These are phyloP conservation scores for Arabidopsis arenosa DNA, from an alignment of 345 rosid genomes.

Conservation along the genomic window DNA sequence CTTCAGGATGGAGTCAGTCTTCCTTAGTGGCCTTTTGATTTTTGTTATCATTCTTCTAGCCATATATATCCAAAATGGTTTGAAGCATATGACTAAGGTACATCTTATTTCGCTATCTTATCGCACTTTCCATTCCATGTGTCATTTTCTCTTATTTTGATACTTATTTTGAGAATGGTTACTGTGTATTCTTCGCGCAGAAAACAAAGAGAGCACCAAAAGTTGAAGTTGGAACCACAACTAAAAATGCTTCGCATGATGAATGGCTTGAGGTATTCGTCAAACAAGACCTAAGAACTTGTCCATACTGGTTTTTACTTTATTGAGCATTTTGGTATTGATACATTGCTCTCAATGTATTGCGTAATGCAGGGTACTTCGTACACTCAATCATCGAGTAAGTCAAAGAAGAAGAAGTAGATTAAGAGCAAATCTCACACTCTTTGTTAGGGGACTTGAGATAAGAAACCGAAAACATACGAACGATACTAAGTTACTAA, in stretches of 20 bases:
- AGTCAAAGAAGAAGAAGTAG: conserved; percentile 83
- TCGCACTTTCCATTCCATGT: neutral
- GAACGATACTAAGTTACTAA: conserved; percentile 29
- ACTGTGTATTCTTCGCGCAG: conserved; percentile 38
- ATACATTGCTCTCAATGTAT: neutral
- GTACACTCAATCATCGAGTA: conserved; percentile 57
- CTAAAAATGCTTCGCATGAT: conserved; percentile 74
- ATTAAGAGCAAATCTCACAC: conserved; percentile 6
- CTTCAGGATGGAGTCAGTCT: conserved; percentile 82
- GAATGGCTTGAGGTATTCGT: conserved; percentile 87
- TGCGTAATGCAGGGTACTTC: conserved; percentile 72
- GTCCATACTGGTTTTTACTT: neutral
- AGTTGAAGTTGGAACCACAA: conserved; percentile 86
- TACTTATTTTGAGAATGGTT: neutral
- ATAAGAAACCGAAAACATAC: conserved; percentile 16
- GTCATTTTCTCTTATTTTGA: conserved; percentile 12
- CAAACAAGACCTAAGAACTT: neutral
- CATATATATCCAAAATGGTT: conserved; percentile 72
- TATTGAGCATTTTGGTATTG: neutral
- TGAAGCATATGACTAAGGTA: conserved; percentile 83
- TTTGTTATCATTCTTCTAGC: conserved; percentile 65
- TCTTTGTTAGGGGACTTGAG: conserved; percentile 6
- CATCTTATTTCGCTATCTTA: neutral
- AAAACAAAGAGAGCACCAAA: conserved; percentile 79
- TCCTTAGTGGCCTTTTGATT: conserved; percentile 75